Base-by-base conservation (phyloP, 768 basidiomycete genomes). In the Boletus bicolor region DNA sequence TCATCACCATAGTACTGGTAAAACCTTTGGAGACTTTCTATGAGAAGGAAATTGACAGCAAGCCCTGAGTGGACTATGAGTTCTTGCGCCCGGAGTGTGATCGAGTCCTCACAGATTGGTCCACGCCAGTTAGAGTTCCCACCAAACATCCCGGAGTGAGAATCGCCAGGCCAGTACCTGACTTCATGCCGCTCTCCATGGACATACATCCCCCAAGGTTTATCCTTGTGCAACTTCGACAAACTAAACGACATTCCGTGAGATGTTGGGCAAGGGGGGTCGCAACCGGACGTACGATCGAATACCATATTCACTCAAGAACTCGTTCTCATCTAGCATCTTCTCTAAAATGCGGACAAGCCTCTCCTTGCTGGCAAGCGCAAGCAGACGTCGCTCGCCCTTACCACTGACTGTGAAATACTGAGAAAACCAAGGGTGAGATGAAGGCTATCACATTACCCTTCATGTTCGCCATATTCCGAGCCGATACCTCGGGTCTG, bases 81-180 rank as follows among this genome's bases (percentile, higher is more conserved):
- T 52, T 10, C 21, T 55, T 24, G 42, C 24, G 5, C 28, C 11
- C 2, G 17, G 35, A 9, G n/a, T 35, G 4, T 11, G 9, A 42
- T 15, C 0, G 36, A 41, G 9, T 45, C 58, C 83, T 73, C 62
- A 89, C 89, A 91, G 54, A 91, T 89, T 4, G 89, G 89, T n/a
- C 93, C 93, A 69, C 93, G 78, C 93, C 93, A 96, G 62, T 94
- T 95, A n/a, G 92, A 94, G 68, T 94, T 95, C n/a, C 92, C 93
- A 50, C 94, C 93, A 72, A 97, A 96, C 96, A 99, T 99, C 45
- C 94, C 95, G 11, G 92, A 94, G 63, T 82, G 84, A 2, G 96
- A 98, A 69, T 99, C 97, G 9, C 95, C 97, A 1, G 97, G 96
- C 97, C 97, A 98, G 73, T 98, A 99, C 35, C 83, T 82, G 32